Conservation (phyloP, 805 yeast species). For the Candida krabiensis region DNA sequence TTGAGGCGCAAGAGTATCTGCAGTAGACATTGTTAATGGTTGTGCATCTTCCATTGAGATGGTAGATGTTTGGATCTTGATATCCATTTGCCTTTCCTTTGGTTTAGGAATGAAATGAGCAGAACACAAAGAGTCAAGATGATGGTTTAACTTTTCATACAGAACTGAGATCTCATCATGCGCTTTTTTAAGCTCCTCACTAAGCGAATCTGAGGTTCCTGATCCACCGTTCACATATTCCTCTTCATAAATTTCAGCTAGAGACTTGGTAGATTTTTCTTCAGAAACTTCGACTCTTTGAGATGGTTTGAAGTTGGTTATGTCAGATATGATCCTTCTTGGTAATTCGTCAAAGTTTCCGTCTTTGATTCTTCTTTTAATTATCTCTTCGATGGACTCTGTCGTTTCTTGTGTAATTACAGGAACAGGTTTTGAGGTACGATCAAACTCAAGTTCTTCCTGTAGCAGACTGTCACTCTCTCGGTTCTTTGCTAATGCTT, state of each 20-base stretch:
- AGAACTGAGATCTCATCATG: slow-evolving; percentile 77
- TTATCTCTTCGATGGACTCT: slow-evolving; percentile 83
- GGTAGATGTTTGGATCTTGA: slow-evolving; percentile 80
- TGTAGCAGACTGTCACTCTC: slow-evolving; percentile 82
- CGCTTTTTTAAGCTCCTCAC: slow-evolving; percentile 65
- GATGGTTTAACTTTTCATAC: slow-evolving; percentile 61
- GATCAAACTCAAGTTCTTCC: slow-evolving; percentile 84
- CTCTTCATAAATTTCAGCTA: slow-evolving; percentile 91
- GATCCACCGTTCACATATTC: slow-evolving; percentile 55
- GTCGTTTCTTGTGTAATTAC: slow-evolving; percentile 89
- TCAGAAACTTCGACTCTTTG: slow-evolving; percentile 70
- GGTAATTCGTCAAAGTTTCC: slow-evolving; percentile 83
- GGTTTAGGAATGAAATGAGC: slow-evolving; percentile 95
- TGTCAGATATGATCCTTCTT: slow-evolving; percentile 65
- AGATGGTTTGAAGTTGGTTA: slow-evolving; percentile 59
- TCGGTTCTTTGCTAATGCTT: slow-evolving; percentile 76
- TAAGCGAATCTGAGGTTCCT: slow-evolving; percentile 35
- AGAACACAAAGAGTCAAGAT: slow-evolving; percentile 87
- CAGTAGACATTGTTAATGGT: slow-evolving; percentile 77
- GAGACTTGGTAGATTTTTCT: slow-evolving; percentile 78
- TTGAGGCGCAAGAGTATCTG: slow-evolving; percentile 87
- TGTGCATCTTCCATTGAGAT: slow-evolving; percentile 95
- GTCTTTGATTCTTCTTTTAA: slow-evolving; percentile 74
- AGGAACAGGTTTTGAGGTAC: slow-evolving; percentile 95
- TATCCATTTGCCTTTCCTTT: slow-evolving; percentile 71